Conservation (phyloP, 352 stramenopile genomes). For the Globisporangium megalacanthum region DNA sequence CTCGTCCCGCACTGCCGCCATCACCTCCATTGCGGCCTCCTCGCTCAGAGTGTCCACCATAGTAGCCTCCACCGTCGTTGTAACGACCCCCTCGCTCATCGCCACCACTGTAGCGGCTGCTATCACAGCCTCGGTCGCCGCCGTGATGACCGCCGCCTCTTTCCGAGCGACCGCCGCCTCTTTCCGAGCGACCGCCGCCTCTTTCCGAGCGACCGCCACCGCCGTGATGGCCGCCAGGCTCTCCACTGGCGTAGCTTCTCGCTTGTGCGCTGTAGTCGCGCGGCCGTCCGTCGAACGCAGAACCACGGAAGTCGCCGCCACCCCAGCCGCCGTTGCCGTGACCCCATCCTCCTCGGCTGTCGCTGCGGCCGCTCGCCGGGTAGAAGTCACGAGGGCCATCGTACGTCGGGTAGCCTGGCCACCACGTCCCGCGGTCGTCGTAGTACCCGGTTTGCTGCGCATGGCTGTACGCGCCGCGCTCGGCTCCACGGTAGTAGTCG, state of each 20-base stretch:
- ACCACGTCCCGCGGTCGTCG: slow-evolving; percentile 1
- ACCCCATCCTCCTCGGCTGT: slow-evolving; percentile 14
- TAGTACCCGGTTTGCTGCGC: slow-evolving; percentile 13
- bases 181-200: no score
- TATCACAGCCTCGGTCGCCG: slow-evolving; percentile 12
- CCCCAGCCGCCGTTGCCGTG: no score
- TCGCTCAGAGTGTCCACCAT: no score
- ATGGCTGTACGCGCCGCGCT: slow-evolving; percentile 19
- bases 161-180: not conserved
- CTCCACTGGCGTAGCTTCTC: not conserved
- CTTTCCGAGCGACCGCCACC: no score
- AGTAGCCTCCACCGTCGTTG: slow-evolving; percentile 12
- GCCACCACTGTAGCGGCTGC: not conserved
- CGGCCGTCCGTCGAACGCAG: slow-evolving; percentile 14
- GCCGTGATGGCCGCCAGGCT: not conserved
- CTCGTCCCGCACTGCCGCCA: slow-evolving; percentile 20
- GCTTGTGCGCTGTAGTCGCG: slow-evolving; percentile 10
- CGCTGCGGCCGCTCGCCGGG: slow-evolving; percentile 11
- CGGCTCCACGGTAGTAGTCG: slow-evolving; percentile 20
- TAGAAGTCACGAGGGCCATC: slow-evolving; percentile 5
- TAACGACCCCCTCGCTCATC: slow-evolving; percentile 14
- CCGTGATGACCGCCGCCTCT: slow-evolving; percentile 5
- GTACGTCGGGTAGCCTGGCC: not conserved
- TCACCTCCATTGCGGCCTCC: slow-evolving; percentile 12
- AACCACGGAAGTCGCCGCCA: not conserved